Base-by-base conservation (phyloP, 1,284 basidiomycete species). In the Sparassis latifolia region DNA sequence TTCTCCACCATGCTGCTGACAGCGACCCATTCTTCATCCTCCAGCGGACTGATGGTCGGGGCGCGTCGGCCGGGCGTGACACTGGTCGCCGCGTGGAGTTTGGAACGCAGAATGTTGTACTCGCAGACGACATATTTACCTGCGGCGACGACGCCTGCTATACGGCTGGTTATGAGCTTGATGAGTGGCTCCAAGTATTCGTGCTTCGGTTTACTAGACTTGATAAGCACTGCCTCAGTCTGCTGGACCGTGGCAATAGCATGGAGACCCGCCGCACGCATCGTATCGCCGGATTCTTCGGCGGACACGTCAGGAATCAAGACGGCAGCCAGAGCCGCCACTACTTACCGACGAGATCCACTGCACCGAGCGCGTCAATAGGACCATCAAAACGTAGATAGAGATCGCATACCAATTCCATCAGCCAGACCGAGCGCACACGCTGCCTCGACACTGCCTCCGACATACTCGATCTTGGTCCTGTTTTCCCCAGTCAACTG, bases 361-460 rank as follows among this genome's bases (percentile, higher is more conserved):
- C 92, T 92, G 44, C 5, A 43, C 44, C 33, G 48, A 42, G 40
- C 53, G 40, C 44, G 59, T 44, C 30, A 49, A 53, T 31, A 49
- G 10, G 12, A 28, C 2, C 29, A 10, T 5, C 10, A 10, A 29
- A 10, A 2, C 30, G 9, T 29, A 42, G 37, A 35, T 2, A 4
- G 4, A 32, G 40, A 38, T 29, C 48, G 71, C 86, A 66, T 62
- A 92, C 91, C 91, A 52, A 99, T 98, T 27, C 95, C 97, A 71
- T 99, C 97, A 1, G 97, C 97, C 54, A 99, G 77, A 3, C 97
- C 97, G 5, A 99, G 76, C 1, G 96, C 84, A 71, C 97, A 99
- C 12, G 97, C 97, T 2, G 97, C 96, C 71, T 99, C 97, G 1
- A 99, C 97, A 62, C 92, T 95, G 1, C 97, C 97, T 4, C 96